Evolutionary conservation across 345 rosid genomes (phyloP).

Genomic region (Dipteronia sinensis): DNA sequence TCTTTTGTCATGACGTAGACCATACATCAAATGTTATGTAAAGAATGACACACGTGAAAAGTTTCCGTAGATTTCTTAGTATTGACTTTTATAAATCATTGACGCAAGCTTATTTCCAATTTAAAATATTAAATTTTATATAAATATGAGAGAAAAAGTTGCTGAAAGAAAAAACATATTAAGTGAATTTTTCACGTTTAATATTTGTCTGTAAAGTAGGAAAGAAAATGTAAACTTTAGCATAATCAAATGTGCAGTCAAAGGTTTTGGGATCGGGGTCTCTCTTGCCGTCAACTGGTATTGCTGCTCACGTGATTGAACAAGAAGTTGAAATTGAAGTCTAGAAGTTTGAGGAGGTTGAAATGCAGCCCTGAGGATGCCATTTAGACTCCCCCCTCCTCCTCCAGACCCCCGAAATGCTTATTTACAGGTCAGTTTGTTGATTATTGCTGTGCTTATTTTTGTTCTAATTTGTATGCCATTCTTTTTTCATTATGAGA

Average conservation of each 20-base stretch:
- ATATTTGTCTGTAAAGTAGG: neutral
- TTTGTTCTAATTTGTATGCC: neutral
- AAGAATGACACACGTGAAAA: neutral
- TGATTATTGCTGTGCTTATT: neutral
- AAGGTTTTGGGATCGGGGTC: constrained; percentile 33
- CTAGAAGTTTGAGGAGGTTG: constrained; percentile 48
- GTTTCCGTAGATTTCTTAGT: neutral
- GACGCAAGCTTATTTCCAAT: neutral
- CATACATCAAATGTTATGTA: neutral
- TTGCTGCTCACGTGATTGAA: constrained; percentile 64
- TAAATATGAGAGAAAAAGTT: neutral
- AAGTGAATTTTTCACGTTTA: neutral
- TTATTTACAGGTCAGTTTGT: constrained; percentile 44
- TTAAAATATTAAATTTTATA: too few relatives aligned
- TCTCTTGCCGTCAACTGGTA: constrained; percentile 58
- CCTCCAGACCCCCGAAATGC: constrained; percentile 46
- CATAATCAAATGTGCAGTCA: constrained; percentile 29
- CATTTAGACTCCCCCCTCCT: constrained; percentile 44
- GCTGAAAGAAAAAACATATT: neutral
- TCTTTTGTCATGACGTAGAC: too few relatives aligned
- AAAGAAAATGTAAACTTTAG: neutral
- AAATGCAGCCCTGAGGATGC: constrained; percentile 32
- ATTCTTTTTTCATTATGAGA: neutral
- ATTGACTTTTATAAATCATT: neutral
- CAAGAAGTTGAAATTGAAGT: constrained; percentile 52